Evolutionary conservation across 2,329 filamentous ascomycete species (phyloP), one percentile per base, ranked within the genome.

Genomic region (Atkinsonella texensis): DNA sequence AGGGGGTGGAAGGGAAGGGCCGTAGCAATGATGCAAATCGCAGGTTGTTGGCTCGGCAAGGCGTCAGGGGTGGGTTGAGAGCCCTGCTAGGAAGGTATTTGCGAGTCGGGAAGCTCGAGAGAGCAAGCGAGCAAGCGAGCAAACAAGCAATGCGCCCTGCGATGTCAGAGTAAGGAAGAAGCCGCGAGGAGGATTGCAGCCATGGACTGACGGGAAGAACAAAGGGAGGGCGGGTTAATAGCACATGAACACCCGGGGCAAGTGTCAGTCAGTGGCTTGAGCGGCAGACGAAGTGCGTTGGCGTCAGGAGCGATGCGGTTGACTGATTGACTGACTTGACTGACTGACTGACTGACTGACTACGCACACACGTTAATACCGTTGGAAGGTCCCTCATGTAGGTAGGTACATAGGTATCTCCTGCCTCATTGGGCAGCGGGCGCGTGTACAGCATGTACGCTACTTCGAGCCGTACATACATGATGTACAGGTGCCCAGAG

Each of bases 21-120:
- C 31, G 41, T 38, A 18, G 11, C n/a, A 48, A 41, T 46, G 49
- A 46, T 42, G 49, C 46, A 51, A 44, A 41, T 35, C 35, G 46
- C 11, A 43, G 40, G 8, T 15, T n/a, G 39, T 43, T 28, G 39
- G 39, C 44, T 42, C 20, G 28, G 35, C 20, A 42, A 49, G 31
- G 20, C 4, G 32, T 42, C 13, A 49, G 33, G 47, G 18, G 40
- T 43, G 33, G 39, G 20, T 17, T 49, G 33, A 50, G 32, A 15
- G 18, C 11, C 28, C 15, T 18, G 15, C n/a, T 35, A 38, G 11
- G 11, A 38, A 15, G 35, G 15, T 9, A 15, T 38, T 35, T 38
- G 35, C 17, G 17, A 20, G 13, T 6, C 11, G 2, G 18, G 4
- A 49, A 5, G 47, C 28, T 28, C 10, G 3, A 17, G 20, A 35